Percentiles rank a stretch among this genome's conserved stretches.
phyloP scores from a whole-genome alignment of 768 basidiomycete species.

The Kwoniella shandongensis region DNA sequence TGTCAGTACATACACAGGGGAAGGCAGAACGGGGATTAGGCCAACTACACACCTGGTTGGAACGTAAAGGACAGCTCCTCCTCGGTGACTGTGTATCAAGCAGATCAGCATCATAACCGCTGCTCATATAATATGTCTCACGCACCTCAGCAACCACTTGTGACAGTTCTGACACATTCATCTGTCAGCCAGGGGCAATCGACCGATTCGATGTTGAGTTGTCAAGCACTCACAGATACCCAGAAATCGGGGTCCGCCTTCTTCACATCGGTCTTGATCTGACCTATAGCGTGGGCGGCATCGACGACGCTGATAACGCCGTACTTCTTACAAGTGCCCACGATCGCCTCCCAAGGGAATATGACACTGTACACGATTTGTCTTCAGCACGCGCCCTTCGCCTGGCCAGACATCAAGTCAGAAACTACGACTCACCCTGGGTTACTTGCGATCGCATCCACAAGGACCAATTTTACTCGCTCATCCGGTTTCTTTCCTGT shows the following conservation, averaged over 20 bases:
- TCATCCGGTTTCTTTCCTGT: constrained; percentile 40
- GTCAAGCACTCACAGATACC: constrained; percentile 62
- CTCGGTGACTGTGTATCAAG: constrained; percentile 56
- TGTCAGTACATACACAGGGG: too few relatives aligned
- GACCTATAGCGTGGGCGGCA: constrained; percentile 76
- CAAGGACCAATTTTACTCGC: constrained; percentile 64
- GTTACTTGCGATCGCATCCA: constrained; percentile 66
- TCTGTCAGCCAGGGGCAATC: background rate
- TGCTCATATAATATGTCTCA: background rate
- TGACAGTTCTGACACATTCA: constrained; percentile 66
- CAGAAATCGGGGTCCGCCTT: constrained; percentile 70
- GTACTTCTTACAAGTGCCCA: constrained; percentile 64
- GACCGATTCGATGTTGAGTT: too few relatives aligned
- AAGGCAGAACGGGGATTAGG: too few relatives aligned
- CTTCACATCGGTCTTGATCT: constrained; percentile 63
- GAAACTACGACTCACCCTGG: constrained; percentile 57
- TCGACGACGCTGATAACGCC: constrained; percentile 71
- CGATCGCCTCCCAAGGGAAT: constrained; percentile 72
- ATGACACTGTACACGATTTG: constrained; percentile 57
- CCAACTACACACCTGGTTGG: constrained; percentile 63
- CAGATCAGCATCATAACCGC: constrained; percentile 4
- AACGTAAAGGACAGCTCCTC: constrained; percentile 71
- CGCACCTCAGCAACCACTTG: constrained; percentile 70
- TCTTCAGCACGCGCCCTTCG: too few relatives aligned
- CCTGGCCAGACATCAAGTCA: background rate